phyloP scores from a whole-genome alignment of 2,329 filamentous ascomycete species.

The Rhytidhysteron rufulum region DNA sequence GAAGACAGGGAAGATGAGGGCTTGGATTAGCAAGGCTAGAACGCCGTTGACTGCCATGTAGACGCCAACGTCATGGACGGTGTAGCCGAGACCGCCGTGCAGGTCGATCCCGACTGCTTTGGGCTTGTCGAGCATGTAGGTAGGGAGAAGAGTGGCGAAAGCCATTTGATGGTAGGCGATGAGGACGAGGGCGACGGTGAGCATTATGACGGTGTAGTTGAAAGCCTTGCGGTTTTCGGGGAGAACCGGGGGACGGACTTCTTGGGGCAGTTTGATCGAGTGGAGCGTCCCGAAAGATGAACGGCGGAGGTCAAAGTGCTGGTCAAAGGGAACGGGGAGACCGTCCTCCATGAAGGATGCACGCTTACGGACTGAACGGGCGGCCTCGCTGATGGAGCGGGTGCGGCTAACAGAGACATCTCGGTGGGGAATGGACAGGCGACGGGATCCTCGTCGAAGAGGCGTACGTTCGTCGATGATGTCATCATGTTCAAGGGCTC shows the following conservation, averaged over 20 bases:
- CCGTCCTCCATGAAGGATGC: constrained; percentile 35
- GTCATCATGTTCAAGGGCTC: constrained; percentile 60
- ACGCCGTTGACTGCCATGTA: constrained; percentile 67
- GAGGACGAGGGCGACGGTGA: constrained; percentile 77
- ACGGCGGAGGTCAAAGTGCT: constrained; percentile 32
- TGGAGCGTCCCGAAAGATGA: constrained; percentile 36
- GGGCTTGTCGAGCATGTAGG: constrained; percentile 79
- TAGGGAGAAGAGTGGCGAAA: constrained; percentile 84
- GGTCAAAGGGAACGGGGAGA: constrained; percentile 28
- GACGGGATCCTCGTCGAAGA: constrained; percentile 56
- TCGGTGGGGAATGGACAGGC: constrained; percentile 17
- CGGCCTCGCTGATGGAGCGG: constrained; percentile 25
- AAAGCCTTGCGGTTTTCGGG: constrained; percentile 41
- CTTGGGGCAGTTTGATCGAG: constrained; percentile 25
- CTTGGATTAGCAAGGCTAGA: constrained; percentile 71
- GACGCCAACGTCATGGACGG: constrained; percentile 61
- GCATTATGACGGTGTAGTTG: constrained; percentile 65
- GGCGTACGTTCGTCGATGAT: constrained; percentile 67
- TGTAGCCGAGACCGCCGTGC: constrained; percentile 61
- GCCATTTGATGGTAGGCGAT: constrained; percentile 90
- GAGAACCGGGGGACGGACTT: constrained; percentile 4
- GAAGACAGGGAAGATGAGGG: constrained; percentile 64
- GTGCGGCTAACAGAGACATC: constrained; percentile 16
- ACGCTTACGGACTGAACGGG: constrained; percentile 31
- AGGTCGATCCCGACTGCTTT: constrained; percentile 27